A percentile compares a stretch with the other conserved stretches of the same genome.
Evolutionary conservation across 805 yeast genomes (phyloP).

Genomic region (Starmera quercuum): DNA sequence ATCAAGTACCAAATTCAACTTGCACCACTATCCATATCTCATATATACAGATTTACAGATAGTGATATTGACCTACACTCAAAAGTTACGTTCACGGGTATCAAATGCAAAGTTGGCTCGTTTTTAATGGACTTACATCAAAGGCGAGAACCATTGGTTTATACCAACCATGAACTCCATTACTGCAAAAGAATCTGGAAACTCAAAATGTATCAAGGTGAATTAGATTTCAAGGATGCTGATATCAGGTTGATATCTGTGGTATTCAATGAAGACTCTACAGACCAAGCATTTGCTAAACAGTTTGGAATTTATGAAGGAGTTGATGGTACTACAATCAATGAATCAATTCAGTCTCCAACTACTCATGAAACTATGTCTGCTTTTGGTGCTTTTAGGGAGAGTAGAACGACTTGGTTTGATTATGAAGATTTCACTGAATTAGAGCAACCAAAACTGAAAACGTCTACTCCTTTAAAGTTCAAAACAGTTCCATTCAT

Average conservation of each 20-base stretch:
- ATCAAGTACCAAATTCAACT: conserved; percentile 67
- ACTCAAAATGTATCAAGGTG: conserved; percentile 58
- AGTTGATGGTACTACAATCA: conserved; percentile 6
- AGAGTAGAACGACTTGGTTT: conserved; percentile 43
- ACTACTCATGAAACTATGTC: not conserved
- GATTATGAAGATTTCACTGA: conserved; percentile 75
- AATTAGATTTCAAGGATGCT: conserved; percentile 58
- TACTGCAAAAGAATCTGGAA: conserved; percentile 37
- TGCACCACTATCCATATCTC: conserved; percentile 63
- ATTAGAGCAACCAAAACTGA: conserved; percentile 41
- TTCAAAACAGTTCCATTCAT: conserved; percentile 39
- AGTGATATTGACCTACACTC: conserved; percentile 31
- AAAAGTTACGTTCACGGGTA: conserved; percentile 45
- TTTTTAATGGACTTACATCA: conserved; percentile 61
- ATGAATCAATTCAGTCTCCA: conserved; percentile 8
- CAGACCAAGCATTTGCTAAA: conserved; percentile 32
- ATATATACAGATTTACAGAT: conserved; percentile 55
- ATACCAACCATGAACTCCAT: conserved; percentile 36
- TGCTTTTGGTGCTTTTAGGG: not conserved
- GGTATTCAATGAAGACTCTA: conserved; percentile 48
- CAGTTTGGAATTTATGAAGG: conserved; percentile 20
- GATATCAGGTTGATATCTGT: conserved; percentile 67
- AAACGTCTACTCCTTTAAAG: conserved; percentile 30
- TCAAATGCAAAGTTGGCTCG: conserved; percentile 46
- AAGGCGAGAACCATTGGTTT: conserved; percentile 31